phyloP scores from a whole-genome alignment of 352 stramenopile genomes.

The Blastocystis sp. region DNA sequence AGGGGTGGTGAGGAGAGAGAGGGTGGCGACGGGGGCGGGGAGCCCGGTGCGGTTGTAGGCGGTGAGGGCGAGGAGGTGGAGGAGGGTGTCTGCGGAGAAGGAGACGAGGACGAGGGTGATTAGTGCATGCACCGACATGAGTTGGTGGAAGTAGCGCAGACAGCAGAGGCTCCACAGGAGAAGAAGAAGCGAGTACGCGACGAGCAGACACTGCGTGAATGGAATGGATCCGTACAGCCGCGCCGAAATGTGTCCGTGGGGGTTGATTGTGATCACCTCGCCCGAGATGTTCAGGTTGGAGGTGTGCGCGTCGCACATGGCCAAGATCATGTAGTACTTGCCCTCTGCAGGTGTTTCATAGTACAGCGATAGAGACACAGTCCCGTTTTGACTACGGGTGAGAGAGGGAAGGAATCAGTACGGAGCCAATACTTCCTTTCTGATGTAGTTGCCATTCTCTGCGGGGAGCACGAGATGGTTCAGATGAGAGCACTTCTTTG shows the following conservation, averaged over 20 bases:
- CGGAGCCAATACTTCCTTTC: background rate
- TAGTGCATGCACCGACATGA: constrained; percentile 39
- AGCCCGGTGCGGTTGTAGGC: background rate
- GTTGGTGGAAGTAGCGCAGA: background rate
- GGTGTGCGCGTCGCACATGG: constrained; percentile 13
- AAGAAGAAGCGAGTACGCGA: background rate
- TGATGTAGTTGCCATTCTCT: background rate
- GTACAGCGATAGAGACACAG: background rate
- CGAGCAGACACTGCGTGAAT: background rate
- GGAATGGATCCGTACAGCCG: constrained; percentile 10
- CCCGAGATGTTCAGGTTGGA: constrained; percentile 11
- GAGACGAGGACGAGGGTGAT: background rate
- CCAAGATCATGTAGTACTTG: constrained; percentile 47
- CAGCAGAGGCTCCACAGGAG: constrained; percentile 22
- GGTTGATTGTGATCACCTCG: background rate
- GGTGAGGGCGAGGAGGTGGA: background rate
- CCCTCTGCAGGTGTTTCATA: constrained; percentile 45
- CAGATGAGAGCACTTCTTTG: constrained; percentile 12
- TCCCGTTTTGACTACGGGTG: background rate
- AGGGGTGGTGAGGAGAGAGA: background rate
- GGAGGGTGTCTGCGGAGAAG: constrained; percentile 10
- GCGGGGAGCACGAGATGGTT: background rate
- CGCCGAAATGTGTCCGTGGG: constrained; percentile 32
- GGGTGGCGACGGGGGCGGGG: background rate
- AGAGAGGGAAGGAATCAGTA: background rate